Evolutionary conservation across 805 yeast species (phyloP), one percentile per base, ranked within the genome.

Genomic region (Isabelozyma pseudorhagii): DNA sequence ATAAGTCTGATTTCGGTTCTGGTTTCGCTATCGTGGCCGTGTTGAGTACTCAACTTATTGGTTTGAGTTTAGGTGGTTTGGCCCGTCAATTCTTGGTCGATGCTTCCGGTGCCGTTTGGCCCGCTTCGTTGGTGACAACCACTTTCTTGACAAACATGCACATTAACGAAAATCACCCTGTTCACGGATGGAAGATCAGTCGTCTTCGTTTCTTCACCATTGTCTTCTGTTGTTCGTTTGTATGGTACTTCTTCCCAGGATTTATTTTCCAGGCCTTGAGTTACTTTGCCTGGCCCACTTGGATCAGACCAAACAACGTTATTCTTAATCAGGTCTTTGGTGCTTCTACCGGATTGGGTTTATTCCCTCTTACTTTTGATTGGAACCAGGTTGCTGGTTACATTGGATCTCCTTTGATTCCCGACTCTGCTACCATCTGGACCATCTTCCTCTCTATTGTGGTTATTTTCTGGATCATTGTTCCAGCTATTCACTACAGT

Each of bases 41-140:
- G 42, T 59, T 81, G 46, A 74, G 86, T 11, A 76, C 86, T 38
- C 89, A 85, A 62, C 71, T 81, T 54, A 72, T 86, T 46, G 91
- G 92, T 8, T 82, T 82, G 54, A 84, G 87, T 27, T 63, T 83
- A 46, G 89, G 88, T 42, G 92, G 92, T 29, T 47, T 85, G 49
- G 71, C 79, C 40, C 72, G 85, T 54, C 75, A 79, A 54, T 71
- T 83, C 36, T 72, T 86, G 52, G 84, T 86, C 13, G 78, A 79
- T 50, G 86, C 90, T 5, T 77, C 84, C 5, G 70, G 81, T n/a
- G 80, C 84, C 66, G 75, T 85, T 46, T 87, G 92, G 92, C 93
- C 93, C 4, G 65, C 80, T 1, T 78, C 78, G 58, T 72, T 87
- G 61, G 87, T 84, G 46, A 74, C 83, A 4, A 60, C 82, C 27